Evolutionary conservation across 2,329 filamentous ascomycete species (phyloP).

Genomic region (Fusarium tjaetaba): DNA sequence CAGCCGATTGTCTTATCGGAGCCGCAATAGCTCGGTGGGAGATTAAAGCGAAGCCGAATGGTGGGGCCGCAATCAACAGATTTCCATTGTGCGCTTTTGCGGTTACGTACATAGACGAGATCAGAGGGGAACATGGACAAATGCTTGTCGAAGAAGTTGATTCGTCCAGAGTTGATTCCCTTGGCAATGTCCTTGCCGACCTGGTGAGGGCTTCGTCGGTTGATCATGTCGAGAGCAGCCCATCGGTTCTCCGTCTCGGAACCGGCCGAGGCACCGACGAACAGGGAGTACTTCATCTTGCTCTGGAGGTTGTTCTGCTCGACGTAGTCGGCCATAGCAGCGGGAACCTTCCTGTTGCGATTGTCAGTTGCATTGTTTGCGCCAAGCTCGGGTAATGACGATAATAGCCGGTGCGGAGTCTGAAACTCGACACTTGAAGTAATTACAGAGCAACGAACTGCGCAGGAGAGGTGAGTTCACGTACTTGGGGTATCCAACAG

Average conservation of each 20-base stretch:
- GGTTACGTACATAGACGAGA: conserved; percentile 73
- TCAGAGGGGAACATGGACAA: conserved; percentile 91
- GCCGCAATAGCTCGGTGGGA: conserved; percentile 28
- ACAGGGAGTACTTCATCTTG: conserved; percentile 85
- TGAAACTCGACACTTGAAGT: not conserved
- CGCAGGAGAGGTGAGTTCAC: conserved; percentile 2
- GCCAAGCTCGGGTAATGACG: conserved; percentile 29
- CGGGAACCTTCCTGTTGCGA: conserved; percentile 77
- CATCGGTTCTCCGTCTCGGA: conserved; percentile 92
- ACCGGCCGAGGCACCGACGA: conserved; percentile 89
- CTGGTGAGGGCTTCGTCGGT: conserved; percentile 84
- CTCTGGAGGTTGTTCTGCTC: conserved; percentile 87
- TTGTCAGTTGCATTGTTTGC: not conserved
- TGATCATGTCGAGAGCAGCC: conserved; percentile 91
- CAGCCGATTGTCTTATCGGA: conserved; percentile 22
- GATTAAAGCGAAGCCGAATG: conserved; percentile 34
- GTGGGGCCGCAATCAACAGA: conserved; percentile 24
- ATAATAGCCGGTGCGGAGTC: conserved; percentile 29
- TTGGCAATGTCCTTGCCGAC: conserved; percentile 91
- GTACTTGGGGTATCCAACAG: conserved; percentile 85
- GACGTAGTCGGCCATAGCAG: conserved; percentile 86
- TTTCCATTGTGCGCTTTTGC: not conserved
- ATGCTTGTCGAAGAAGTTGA: conserved; percentile 95
- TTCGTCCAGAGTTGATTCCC: conserved; percentile 88
- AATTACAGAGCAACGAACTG: not conserved